A percentile compares a stretch with the other conserved stretches of the same genome.
Conservation (phyloP, 441 rosid genomes). For the Melastoma candidum region DNA sequence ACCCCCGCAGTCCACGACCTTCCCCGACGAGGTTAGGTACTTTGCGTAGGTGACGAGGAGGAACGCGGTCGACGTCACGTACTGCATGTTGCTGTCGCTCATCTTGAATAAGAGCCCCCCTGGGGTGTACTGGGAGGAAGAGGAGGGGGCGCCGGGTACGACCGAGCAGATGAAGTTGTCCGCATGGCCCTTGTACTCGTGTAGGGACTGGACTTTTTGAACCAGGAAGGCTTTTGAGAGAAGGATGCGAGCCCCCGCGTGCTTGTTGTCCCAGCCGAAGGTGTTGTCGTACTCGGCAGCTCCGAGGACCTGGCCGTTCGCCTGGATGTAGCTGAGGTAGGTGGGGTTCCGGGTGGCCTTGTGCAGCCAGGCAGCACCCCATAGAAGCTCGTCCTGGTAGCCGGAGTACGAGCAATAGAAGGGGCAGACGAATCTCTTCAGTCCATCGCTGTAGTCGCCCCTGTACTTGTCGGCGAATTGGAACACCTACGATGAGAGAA, state of each 20-base stretch:
- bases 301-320: conserved; percentile 47
- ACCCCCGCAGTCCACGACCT: conserved; percentile 53
- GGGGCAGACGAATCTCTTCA: conserved; percentile 42
- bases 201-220: conserved; percentile 39
- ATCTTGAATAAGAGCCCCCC: conserved; percentile 58
- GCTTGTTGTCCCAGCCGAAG: conserved; percentile 73
- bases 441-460: conserved; percentile 51
- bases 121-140: conserved; percentile 51
- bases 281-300: conserved; percentile 53
- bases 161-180: conserved; percentile 65
- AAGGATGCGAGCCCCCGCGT: conserved; percentile 59
- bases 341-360: conserved; percentile 47
- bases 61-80: conserved; percentile 68
- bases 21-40: conserved; percentile 42
- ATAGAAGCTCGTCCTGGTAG: conserved; percentile 60
- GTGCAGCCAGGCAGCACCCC: conserved; percentile 76
- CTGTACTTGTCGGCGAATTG: conserved; percentile 53
- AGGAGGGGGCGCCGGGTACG: conserved; percentile 46
- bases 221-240: conserved; percentile 69
- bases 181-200: conserved; percentile 59
- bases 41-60: conserved; percentile 61
- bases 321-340: conserved; percentile 45
- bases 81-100: conserved; percentile 66
- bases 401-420: conserved; percentile 65
- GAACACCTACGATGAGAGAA: conserved; percentile 29